phyloP scores from a whole-genome alignment of 148 eudicot species.

The Chenopodium album region DNA sequence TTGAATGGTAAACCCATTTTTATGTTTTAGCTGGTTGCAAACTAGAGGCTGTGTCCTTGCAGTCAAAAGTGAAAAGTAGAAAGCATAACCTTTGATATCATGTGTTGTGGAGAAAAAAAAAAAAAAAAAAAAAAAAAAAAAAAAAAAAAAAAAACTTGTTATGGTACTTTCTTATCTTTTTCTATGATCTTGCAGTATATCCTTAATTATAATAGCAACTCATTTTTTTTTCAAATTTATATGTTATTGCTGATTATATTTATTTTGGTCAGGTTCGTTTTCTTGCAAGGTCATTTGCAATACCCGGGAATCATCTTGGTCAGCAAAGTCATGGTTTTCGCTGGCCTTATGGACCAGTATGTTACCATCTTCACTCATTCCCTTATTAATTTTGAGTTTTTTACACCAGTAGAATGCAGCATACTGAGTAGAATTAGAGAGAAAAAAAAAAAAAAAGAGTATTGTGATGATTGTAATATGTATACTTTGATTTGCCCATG shows the following conservation, averaged over 20 bases:
- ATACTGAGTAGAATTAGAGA: not conserved
- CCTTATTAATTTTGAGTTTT: not conserved
- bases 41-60: not conserved
- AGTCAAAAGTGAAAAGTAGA: too few relatives aligned
- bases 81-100: too few relatives aligned
- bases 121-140: too few relatives aligned
- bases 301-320: slow-evolving; percentile 99
- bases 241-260: slow-evolving; percentile 6
- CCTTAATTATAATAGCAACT: not conserved
- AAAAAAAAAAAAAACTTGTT: too few relatives aligned
- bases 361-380: slow-evolving; percentile 23
- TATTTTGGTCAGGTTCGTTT: slow-evolving; percentile 77
- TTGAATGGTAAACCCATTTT: slow-evolving; percentile 1
- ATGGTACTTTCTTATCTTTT: too few relatives aligned
- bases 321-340: slow-evolving; percentile 99
- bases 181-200: too few relatives aligned
- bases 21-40: not conserved
- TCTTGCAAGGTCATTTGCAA: slow-evolving; percentile 91
- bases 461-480: not conserved
- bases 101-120: too few relatives aligned
- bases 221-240: not conserved
- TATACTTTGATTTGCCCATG: not conserved
- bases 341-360: slow-evolving; percentile 99
- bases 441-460: too few relatives aligned
- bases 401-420: not conserved